Evolutionary conservation across 805 yeast genomes (phyloP), one percentile per base, ranked within the genome.

Genomic region (Candida ulmi): DNA sequence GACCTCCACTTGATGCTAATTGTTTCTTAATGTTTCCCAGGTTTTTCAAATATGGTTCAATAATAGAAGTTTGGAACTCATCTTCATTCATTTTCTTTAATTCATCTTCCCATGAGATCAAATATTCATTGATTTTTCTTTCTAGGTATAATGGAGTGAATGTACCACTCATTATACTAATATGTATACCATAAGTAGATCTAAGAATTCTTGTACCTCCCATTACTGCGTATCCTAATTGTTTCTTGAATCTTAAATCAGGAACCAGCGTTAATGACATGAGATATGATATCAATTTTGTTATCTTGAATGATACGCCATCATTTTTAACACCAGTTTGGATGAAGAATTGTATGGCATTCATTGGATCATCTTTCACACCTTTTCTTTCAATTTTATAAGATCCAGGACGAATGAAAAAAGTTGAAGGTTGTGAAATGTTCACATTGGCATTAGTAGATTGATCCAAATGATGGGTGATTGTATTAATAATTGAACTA

Each of bases 181-280:
- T 58, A 48, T 77, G 81, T 4, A 82, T 43, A 1, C 91, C 91
- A 25, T 73, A 56, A 0, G 80, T 71, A 17, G 68, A 65, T 39
- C 78, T 62, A 23, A 76, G 55, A 1, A 72, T 48, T 42, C 84
- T 60, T 19, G 70, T 40, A 0, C 88, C 88, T 17, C 80, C 74
- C n/a, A 71, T 47, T 0, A 80, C 76, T 5, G 71, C 66, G 52
- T 83, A 83, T 0, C 87, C 90, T 39, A 83, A 55, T 45, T 78
- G 83, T 42, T 68, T 69, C 47, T 69, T 71, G 16, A 67, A 68
- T 44, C 90, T 60, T 15, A 83, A 56, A 35, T 73, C 78, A 3
- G 69, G 61, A 1, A 63, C 57, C 16, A 76, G 61, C 1, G 68
- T 58, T 8, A 64, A 45, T 0, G 76, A 63, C 47, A 82, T 48